These are phyloP conservation scores for Metschnikowia amazonensis DNA, from an alignment of 805 yeast species.

Conservation along the genomic window DNA sequence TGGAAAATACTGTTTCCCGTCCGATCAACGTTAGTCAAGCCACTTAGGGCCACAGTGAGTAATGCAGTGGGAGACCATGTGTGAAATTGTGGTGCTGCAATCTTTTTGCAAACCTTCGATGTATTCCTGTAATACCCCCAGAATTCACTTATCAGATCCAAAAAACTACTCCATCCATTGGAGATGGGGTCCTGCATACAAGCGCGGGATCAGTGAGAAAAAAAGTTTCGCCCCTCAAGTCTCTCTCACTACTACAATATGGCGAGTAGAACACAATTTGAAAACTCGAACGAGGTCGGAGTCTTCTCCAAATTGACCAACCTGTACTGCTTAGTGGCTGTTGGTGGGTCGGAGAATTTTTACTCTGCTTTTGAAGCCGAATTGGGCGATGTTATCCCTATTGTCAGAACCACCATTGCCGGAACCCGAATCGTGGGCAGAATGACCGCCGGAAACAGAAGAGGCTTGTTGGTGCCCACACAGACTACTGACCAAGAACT, in stretches of 20 bases:
- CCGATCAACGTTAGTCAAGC: no score
- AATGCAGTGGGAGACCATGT: no score
- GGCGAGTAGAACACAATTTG: constrained; percentile 77
- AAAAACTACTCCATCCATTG: no score
- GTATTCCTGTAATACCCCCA: no score
- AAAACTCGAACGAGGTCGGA: constrained; percentile 87
- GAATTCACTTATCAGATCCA: no score
- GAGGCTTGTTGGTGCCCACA: constrained; percentile 94
- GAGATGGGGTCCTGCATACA: constrained; percentile 1
- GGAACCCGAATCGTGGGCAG: constrained; percentile 98
- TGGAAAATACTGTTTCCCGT: no score
- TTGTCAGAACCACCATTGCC: constrained; percentile 95
- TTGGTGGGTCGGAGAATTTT: constrained; percentile 84
- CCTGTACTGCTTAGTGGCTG: constrained; percentile 92
- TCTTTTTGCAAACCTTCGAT: no score
- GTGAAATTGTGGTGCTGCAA: no score
- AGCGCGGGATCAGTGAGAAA: neutral
- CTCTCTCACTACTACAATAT: constrained; percentile 24
- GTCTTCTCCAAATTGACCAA: constrained; percentile 94
- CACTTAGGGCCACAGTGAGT: no score
- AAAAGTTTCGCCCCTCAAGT: neutral
- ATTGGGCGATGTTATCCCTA: constrained; percentile 93
- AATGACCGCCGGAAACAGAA: constrained; percentile 97
- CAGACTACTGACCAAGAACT: constrained; percentile 98
- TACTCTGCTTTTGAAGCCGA: constrained; percentile 97